Conservation (phyloP, 2,329 filamentous ascomycete genomes). For the Pseudogymnoascus sp. region DNA sequence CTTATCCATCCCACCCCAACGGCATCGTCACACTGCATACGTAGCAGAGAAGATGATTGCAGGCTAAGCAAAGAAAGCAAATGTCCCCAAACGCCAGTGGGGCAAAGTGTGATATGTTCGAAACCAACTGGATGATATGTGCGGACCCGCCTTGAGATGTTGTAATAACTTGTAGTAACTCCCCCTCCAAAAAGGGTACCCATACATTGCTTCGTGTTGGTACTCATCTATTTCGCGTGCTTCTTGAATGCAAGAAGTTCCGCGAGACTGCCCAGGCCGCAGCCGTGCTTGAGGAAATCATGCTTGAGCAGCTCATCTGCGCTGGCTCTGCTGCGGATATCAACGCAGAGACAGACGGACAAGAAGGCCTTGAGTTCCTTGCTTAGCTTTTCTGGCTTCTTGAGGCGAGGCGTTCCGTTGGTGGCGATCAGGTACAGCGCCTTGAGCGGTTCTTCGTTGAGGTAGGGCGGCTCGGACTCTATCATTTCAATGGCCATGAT, state of each 20-base stretch:
- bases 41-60: not conserved
- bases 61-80: not conserved
- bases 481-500: slow-evolving; percentile 99
- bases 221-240: slow-evolving; percentile 47
- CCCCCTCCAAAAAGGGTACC: not conserved
- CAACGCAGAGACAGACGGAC: slow-evolving; percentile 91
- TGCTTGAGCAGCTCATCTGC: slow-evolving; percentile 83
- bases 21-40: not conserved
- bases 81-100: not conserved
- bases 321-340: slow-evolving; percentile 88
- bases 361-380: slow-evolving; percentile 98
- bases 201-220: not conserved
- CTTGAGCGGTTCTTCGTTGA: slow-evolving; percentile 96
- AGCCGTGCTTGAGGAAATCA: slow-evolving; percentile 91
- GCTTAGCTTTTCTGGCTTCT: slow-evolving; percentile 96
- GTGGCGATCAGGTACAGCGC: slow-evolving; percentile 96
- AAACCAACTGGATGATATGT: slow-evolving; percentile 9
- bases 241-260: slow-evolving; percentile 86
- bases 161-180: not conserved
- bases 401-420: slow-evolving; percentile 90
- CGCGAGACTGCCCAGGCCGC: slow-evolving; percentile 71
- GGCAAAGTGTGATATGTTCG: not conserved
- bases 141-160: slow-evolving; percentile 5
- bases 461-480: slow-evolving; percentile 92
- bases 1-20: not conserved